Evolutionary conservation across 2,329 filamentous ascomycete species (phyloP).

Genomic region (Xenoacremonium recifei): DNA sequence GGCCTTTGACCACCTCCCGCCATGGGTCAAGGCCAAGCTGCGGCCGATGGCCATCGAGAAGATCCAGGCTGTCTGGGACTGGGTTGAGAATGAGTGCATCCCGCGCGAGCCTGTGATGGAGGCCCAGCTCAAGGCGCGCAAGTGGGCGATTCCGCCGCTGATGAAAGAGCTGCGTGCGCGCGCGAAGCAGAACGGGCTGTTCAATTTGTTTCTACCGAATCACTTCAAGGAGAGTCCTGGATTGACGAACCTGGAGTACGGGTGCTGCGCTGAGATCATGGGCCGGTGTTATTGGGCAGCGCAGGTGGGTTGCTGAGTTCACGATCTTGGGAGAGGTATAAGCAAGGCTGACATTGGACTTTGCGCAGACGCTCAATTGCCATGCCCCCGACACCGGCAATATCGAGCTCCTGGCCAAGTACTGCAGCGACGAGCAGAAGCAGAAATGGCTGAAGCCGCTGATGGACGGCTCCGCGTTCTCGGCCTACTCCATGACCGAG

Average conservation of each 20-base stretch:
- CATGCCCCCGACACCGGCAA: constrained; percentile 85
- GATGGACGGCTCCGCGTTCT: constrained; percentile 76
- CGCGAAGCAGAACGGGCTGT: constrained; percentile 75
- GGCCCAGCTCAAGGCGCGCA: constrained; percentile 69
- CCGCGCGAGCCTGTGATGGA: constrained; percentile 73
- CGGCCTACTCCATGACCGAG: constrained; percentile 87
- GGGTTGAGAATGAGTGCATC: constrained; percentile 89
- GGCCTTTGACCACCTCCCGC: constrained; percentile 27
- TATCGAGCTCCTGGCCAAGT: constrained; percentile 86
- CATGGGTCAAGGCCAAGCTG: constrained; percentile 25
- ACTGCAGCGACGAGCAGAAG: constrained; percentile 78
- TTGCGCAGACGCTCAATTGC: constrained; percentile 78
- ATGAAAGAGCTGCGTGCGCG: constrained; percentile 39
- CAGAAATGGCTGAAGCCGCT: constrained; percentile 73
- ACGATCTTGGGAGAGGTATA: constrained; percentile 1
- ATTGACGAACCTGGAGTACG: constrained; percentile 89
- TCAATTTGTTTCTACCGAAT: constrained; percentile 92
- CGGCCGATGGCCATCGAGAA: constrained; percentile 63
- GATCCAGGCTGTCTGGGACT: constrained; percentile 80
- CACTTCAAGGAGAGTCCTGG: constrained; percentile 93
- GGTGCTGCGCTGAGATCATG: constrained; percentile 87
- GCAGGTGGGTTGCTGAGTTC: constrained; percentile 6
- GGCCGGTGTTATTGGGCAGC: constrained; percentile 72
- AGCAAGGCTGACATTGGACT: not conserved
- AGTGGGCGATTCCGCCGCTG: constrained; percentile 73